Conservation (phyloP, 2,329 filamentous ascomycete species). For the Ophiostoma fasciatum region DNA sequence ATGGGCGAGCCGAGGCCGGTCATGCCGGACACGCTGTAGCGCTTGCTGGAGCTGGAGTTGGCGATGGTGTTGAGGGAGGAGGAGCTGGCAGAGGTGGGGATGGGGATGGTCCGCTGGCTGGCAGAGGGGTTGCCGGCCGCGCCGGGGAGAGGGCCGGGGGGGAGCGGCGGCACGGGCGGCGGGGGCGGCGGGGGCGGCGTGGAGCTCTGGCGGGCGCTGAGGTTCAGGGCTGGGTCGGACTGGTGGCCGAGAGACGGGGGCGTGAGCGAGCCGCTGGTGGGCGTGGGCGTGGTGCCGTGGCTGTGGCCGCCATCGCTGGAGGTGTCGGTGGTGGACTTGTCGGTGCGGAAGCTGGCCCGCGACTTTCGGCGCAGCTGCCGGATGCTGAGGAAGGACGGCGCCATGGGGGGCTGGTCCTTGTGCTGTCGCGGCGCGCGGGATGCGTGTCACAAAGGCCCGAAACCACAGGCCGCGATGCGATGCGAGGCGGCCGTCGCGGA, state of each 20-base stretch:
- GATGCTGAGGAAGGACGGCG: constrained; percentile 49
- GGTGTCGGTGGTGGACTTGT: constrained; percentile 42
- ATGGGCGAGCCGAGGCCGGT: constrained; percentile 42
- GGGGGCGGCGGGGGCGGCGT: constrained; percentile 18
- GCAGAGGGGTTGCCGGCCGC: too few relatives aligned
- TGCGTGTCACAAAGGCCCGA: too few relatives aligned
- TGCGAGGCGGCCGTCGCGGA: too few relatives aligned
- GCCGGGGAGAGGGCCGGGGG: constrained; percentile 15
- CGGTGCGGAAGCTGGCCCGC: constrained; percentile 55
- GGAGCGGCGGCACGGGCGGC: constrained; percentile 20
- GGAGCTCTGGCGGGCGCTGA: constrained; percentile 37
- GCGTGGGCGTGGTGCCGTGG: constrained; percentile 45
- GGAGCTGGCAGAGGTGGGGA: too few relatives aligned
- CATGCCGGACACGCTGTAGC: constrained; percentile 51
- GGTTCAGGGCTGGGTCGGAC: constrained; percentile 49
- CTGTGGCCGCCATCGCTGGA: constrained; percentile 46
- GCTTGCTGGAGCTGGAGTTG: constrained; percentile 24
- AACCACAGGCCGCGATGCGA: too few relatives aligned
- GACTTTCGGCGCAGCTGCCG: constrained; percentile 66
- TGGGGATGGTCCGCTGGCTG: too few relatives aligned
- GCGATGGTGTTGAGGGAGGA: constrained; percentile 11
- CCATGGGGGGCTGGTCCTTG: too few relatives aligned
- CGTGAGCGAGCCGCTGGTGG: constrained; percentile 55
- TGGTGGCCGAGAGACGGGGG: constrained; percentile 58
- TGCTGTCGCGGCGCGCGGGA: too few relatives aligned